Base-by-base conservation (phyloP, 768 basidiomycete genomes). In the Tricholoma bakamatsutake region DNA sequence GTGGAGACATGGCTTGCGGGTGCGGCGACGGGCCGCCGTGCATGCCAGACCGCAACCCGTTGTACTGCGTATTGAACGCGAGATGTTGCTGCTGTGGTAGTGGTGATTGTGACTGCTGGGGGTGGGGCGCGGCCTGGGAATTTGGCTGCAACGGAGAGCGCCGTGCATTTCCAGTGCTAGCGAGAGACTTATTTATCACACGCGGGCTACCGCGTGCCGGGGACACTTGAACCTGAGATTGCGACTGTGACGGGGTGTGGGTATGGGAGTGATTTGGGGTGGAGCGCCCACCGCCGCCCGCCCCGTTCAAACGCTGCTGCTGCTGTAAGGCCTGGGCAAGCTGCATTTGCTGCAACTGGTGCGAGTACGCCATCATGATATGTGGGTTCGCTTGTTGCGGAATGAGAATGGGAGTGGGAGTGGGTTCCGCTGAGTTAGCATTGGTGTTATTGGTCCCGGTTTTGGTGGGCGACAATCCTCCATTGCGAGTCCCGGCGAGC, bases 191-290 rank as follows among this genome's bases (percentile, higher is more conserved):
- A 27, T 67, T 71, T 28, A 64, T 55, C 10, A 71, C 65, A 57
- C 71, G 60, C 0, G 78, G 78, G 52, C 76, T 77, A 42, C 58
- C 67, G 10, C 74, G 69, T 24, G 68, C 40, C 8, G 62, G 48
- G 7, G 61, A 49, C 10, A 50, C 48, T 34, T 34, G 55, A 34
- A 17, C 34, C 24, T 35, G 54, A 7, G 21, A 18, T 39, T 56
- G 55, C n/a, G 61, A 43, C 31, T 30, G 52, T 10, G 18, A 21
- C 8, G 43, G 43, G 15, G 30, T 17, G 24, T 48, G 46, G n/a
- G 27, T n/a, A 47, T 47, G 12, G 12, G 46, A 30, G n/a, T 47
- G 46, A 30, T 30, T 47, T 12, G 46, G 46, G 28, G 46, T 47
- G 15, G 46, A 47, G 28, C 27, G 45, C n/a, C 24, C 43, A 11